Evolutionary conservation across 1,139 yeast species (phyloP), one percentile per base, ranked within the genome.

Genomic region (Diutina siamensis): DNA sequence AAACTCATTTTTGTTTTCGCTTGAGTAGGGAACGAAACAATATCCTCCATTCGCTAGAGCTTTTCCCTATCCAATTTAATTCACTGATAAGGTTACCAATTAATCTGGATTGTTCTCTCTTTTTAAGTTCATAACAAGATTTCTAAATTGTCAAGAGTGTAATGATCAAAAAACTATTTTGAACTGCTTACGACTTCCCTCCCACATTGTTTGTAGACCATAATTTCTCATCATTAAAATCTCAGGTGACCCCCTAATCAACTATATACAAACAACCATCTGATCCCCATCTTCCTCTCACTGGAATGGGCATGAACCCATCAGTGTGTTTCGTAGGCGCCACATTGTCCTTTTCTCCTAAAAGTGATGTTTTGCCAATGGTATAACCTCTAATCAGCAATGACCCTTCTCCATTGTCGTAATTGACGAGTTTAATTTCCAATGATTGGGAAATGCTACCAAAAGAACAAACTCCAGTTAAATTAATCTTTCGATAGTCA

Each of bases 381-480:
- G 73, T 76, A 57, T 80, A 83, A 0, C 92, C 94, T 49, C 92
- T 65, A 1, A 78, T 64, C 52, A 71, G 65, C 3, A 83, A 56
- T 1, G 61, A 52, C 2, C 61, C 57, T 7, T 62, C 59, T 12
- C 28, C 28, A 10, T 36, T 20, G 32, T 38, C 31, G 44, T 64
- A 55, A 35, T 63, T 59, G 15, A 61, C 58, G 13, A 76, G 58
- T 53, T 75, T 73, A 40, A 76, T 65, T 51, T 77, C 83, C 44
- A 71, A 49, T 1, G 74, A 64, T 55, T 77, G 80, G 1, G 68
- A 62, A 9, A 78, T 61, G 46, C 76, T 72, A 2, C 83, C 50
- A 8, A 47, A 44, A 2, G 49, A 42, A 0, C 55, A 50, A 7
- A 51, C 45, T n/a, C 50, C 49, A 8, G 41, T 27, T 2, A 56